These are phyloP conservation scores for Wallacemonas sp. DNA, from an alignment of 208 protist species.

Conservation along the genomic window DNA sequence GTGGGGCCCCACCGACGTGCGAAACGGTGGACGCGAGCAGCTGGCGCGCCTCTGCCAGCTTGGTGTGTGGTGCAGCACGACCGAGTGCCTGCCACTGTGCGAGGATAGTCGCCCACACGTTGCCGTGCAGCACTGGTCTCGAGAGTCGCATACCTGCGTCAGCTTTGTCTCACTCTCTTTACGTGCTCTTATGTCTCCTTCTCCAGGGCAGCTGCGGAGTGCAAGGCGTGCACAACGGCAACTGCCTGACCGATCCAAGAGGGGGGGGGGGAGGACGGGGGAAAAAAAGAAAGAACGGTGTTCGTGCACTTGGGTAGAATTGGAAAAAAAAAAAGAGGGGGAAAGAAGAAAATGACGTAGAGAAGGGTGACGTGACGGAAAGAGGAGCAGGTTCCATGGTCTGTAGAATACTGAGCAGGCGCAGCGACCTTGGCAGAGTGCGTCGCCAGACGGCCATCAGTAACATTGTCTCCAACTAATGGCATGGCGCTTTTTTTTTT, in stretches of 20 bases:
- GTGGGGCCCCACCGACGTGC: not conserved
- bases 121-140: not conserved
- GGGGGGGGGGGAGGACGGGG: too few relatives aligned
- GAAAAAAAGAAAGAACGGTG: conserved; percentile 4
- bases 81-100: not conserved
- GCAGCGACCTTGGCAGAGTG: too few relatives aligned
- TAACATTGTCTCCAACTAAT: too few relatives aligned
- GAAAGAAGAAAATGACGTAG: not conserved
- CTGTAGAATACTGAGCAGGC: too few relatives aligned
- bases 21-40: not conserved
- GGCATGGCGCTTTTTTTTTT: too few relatives aligned
- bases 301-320: not conserved
- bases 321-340: conserved; percentile 2
- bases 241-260: too few relatives aligned
- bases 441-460: too few relatives aligned
- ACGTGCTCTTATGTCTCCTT: too few relatives aligned
- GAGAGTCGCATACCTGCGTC: not conserved
- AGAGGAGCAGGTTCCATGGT: too few relatives aligned
- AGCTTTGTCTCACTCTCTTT: too few relatives aligned
- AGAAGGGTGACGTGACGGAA: not conserved
- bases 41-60: not conserved
- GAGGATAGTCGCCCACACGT: not conserved
- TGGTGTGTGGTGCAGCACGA: not conserved
- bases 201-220: too few relatives aligned
- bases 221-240: too few relatives aligned